Base-by-base conservation (phyloP, 345 rosid genomes). In the Kandelia obovata region DNA sequence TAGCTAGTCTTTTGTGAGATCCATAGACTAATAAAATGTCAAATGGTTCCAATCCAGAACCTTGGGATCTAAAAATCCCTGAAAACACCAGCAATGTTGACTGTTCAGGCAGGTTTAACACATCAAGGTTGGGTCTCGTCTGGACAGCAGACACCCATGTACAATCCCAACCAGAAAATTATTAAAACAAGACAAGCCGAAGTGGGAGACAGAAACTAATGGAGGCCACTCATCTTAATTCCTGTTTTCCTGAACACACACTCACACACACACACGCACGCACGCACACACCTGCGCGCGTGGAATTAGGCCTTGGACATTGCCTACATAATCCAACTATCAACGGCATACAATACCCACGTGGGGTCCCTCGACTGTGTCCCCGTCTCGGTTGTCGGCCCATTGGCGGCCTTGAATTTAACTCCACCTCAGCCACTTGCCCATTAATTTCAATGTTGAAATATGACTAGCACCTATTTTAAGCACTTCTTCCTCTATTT, bases 381-480 rank as follows among this genome's bases (percentile, higher is more conserved):
- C 90, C 90, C 90, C 97, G 89, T 81, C 86, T 85, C 15, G 90
- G 77, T 79, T 87, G 84, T 63, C 74, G 89, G 79, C 86, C 83
- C 74, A 26, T 31, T 61, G 4, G 67, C 62, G 67, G 70, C 79
- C 77, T 62, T 61, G 21, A 61, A 69, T 66, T 73, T 72, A 67
- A 79, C 77, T 65, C 69, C 66, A 53, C 67, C 28, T 11, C 13
- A 2, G 46, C 62, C 59, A 53, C 57, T 53, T 61, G 39, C 59
- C 58, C 59, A 10, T 56, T 31, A 9, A 56, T 7, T 56, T 16
- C 26, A 25, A 25, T 0, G 11, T 4, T 21, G 6, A 25, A 8
- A 23, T 28, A 55, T 9, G 23, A 23, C 58, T 2, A 20, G 6
- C 8, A 52, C 1, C 8, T 53, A 53, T 17, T 20, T 5, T 31